A percentile compares a stretch with the other conserved stretches of the same genome.
Evolutionary conservation across 75 land plant genomes (phyloP).

Genomic region (Pinus taeda): DNA sequence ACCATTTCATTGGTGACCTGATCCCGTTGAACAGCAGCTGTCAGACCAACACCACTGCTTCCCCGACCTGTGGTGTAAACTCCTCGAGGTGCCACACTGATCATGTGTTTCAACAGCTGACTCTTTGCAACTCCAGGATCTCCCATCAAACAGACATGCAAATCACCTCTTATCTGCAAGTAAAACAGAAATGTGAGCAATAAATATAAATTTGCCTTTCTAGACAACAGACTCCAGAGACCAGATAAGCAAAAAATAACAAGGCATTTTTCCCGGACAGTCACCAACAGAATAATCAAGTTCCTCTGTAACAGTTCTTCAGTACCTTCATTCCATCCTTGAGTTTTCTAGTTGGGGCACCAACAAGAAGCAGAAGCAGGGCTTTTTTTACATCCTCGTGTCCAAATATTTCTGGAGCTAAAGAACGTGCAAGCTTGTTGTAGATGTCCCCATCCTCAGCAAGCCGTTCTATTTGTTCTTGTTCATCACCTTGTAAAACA

Average conservation of each 20-base stretch:
- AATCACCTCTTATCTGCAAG: slow-evolving; percentile 92
- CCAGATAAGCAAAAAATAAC: neutral
- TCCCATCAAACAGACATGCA: slow-evolving; percentile 99
- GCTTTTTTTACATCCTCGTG: slow-evolving; percentile 99
- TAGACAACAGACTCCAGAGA: neutral
- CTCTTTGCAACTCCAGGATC: slow-evolving; percentile 99
- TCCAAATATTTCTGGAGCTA: slow-evolving; percentile 98
- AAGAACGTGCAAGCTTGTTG: slow-evolving; percentile 72
- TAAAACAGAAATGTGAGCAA: neutral
- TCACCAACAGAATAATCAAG: neutral
- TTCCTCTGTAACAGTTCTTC: neutral
- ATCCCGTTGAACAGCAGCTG: slow-evolving; percentile 97
- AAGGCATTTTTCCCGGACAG: neutral
- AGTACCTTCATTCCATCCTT: slow-evolving; percentile 98
- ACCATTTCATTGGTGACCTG: slow-evolving; percentile 95
- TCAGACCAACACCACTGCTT: slow-evolving; percentile 99
- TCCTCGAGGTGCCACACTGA: slow-evolving; percentile 95
- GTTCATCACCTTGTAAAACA: slow-evolving; percentile 79
- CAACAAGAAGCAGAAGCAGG: slow-evolving; percentile 87
- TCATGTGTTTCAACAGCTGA: slow-evolving; percentile 96
- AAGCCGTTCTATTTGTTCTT: slow-evolving; percentile 71
- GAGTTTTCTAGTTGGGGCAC: slow-evolving; percentile 90
- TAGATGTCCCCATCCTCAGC: slow-evolving; percentile 94
- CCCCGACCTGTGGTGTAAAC: slow-evolving; percentile 95
- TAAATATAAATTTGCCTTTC: neutral